Evolutionary conservation across 371 early-diverging fungal genomes (phyloP), one percentile per base, ranked within the genome.

Genomic region (Mortierella polycephala): DNA sequence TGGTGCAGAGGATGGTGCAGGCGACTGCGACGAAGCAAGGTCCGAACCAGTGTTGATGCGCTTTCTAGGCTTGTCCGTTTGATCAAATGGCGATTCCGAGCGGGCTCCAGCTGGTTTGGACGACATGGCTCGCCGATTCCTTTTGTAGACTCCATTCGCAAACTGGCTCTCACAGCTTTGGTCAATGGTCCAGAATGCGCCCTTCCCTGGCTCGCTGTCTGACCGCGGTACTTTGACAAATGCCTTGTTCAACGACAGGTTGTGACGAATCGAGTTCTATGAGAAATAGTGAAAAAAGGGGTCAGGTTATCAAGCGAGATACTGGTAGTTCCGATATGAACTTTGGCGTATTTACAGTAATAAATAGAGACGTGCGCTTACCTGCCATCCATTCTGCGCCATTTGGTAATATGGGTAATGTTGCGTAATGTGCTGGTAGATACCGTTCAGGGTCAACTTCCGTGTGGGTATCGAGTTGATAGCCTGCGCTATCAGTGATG

Each of bases 241-340:
- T 8, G 93, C 91, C 77, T 96, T 96, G 85, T 99, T 98, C 52
- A 98, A 85, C 4, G 96, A 96, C 10, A 99, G 84, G 72, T 98
- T 98, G 83, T 99, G 99, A 40, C 99, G 89, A 64, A 99, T 96
- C 6, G 97, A 97, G 82, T 98, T 99, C 91, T 96, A 74, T 20
- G 54, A 60, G 16, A 62, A 57, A 56, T 16, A 46, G 5, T 37
- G 6, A 39, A 39, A 13, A 13, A 46, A 1, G 30, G 30, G 30
- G 30, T 30, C 4, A 30, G 30, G 30, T 30, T 30, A 30, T 2
- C 2, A 30, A 4, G 30, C 4, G 2, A 30, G 30, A 30, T 30
- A 30, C 30, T 30, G 11, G 13, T 16, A 11, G 47, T 47, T 10
- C 16, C 5, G 47, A 47, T 47, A 47, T 4, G 12, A 47, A 14